phyloP scores from a whole-genome alignment of 371 early-diverging fungal genomes.

The Globomyces sp. region DNA sequence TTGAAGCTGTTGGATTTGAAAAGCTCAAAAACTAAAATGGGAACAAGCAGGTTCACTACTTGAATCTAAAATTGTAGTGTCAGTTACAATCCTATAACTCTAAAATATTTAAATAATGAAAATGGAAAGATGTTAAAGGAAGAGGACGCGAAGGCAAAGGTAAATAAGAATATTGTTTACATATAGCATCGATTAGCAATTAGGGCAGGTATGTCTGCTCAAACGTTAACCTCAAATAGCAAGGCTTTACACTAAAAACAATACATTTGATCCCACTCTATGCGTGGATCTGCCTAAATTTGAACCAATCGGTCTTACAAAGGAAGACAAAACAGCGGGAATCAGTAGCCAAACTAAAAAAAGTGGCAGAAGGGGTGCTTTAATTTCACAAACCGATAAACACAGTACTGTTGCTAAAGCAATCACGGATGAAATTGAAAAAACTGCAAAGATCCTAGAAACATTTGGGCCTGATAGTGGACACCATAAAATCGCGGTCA shows the following conservation, averaged over 20 bases:
- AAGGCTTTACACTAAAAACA: conserved; percentile 39
- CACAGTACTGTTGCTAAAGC: too few species aligned
- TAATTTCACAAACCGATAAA: too few species aligned
- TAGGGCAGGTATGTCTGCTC: conserved; percentile 20
- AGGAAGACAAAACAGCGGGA: conserved; percentile 9
- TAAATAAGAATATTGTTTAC: conserved; percentile 10
- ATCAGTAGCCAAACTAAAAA: not conserved
- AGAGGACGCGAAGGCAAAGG: conserved; percentile 37
- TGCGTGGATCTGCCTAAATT: conserved; percentile 37
- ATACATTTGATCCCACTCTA: conserved; percentile 42
- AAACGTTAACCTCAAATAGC: conserved; percentile 4
- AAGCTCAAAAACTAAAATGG: conserved; percentile 17
- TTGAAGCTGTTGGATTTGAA: not conserved
- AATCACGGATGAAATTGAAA: too few species aligned
- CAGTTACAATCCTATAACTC: conserved; percentile 40
- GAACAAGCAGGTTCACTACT: conserved; percentile 18
- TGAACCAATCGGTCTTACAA: not conserved
- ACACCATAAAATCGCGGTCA: too few species aligned
- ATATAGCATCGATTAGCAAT: conserved; percentile 31
- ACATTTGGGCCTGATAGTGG: too few species aligned
- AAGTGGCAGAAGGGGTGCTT: too few species aligned
- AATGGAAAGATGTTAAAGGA: conserved; percentile 30
- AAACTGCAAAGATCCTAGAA: too few species aligned
- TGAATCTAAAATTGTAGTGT: conserved; percentile 28
- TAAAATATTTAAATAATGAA: conserved; percentile 27